Base-by-base conservation (phyloP, 768 basidiomycete species). In the Porpolomopsis calyptriformis region DNA sequence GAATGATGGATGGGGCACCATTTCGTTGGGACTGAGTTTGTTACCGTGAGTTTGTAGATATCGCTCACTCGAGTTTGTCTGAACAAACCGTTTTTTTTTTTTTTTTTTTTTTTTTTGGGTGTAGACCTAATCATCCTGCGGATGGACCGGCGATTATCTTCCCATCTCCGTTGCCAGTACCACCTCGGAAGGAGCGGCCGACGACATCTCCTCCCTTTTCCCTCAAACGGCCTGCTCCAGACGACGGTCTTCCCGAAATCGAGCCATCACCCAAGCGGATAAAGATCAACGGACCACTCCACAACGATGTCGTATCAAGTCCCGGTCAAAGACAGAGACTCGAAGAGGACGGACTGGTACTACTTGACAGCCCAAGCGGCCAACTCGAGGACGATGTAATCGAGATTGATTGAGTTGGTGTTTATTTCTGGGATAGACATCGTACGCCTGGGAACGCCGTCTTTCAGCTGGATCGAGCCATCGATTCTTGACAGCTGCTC, bases 321-420 rank as follows among this genome's bases (percentile, higher is more conserved):
- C 81, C 81, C 12, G 81, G 73, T 55, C 84, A 85, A 64, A 76
- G 72, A 54, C 62, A 76, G 47, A 62, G 66, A 51, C 57, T 88
- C 46, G 86, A 89, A 39, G 78, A 82, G 55, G 85, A 89, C 46
- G 87, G 86, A 7, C 55, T 89, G 37, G 58, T 90, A 26, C 51
- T 86, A 53, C 60, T 90, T 58, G 83, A 85, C 25, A 64, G 67
- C 9, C 69, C 66, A 26, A 67, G 75, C 47, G 79, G 80, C 51
- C 55, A 60, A 53, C 57, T 80, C 24, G 70, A 69, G 26, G 78
- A 74, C 19, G 78, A 81, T 50, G 60, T 78, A 9, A 79, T 80
- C 43, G 72, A 64, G 59, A 71, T 80, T 52, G 75, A 81, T 55
- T 74, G 62, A 73, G 16, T 19, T 8, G 19, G n/a, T n/a, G n/a